phyloP scores from a whole-genome alignment of 2,329 filamentous ascomycete species.

The Diplocarpon rosae region DNA sequence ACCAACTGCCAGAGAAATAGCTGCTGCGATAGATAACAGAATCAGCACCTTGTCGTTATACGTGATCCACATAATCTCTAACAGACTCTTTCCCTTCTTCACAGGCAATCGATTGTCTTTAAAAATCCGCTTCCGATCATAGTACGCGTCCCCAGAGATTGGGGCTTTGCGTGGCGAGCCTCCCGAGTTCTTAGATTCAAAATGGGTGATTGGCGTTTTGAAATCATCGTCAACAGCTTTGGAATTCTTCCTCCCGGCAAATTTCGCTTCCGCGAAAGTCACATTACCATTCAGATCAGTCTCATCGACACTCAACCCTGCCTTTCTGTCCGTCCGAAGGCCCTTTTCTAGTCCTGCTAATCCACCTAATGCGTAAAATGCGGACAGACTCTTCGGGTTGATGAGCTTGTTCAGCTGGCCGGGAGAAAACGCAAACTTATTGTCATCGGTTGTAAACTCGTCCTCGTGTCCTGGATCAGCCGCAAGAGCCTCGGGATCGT shows the following conservation, averaged over 20 bases:
- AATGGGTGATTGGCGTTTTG: conserved; percentile 4
- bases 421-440: conserved; percentile 61
- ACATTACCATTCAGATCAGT: conserved; percentile 49
- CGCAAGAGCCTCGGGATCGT: conserved; percentile 32
- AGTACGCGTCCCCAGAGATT: conserved; percentile 29
- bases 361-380: conserved; percentile 67
- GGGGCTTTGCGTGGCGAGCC: background rate
- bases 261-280: conserved; percentile 51
- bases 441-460: conserved; percentile 56
- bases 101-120: conserved; percentile 58
- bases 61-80: conserved; percentile 65
- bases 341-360: conserved; percentile 63
- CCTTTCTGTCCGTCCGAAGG: conserved; percentile 50
- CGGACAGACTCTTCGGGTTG: conserved; percentile 67
- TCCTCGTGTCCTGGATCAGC: conserved; percentile 63
- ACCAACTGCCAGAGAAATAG: conserved; percentile 64
- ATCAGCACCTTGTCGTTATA: conserved; percentile 76
- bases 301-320: conserved; percentile 64
- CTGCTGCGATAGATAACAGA: conserved; percentile 56
- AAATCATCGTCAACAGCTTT: conserved; percentile 2
- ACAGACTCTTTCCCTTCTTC: conserved; percentile 57
- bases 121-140: conserved; percentile 59
- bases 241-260: conserved; percentile 17
- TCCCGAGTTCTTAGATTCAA: conserved; percentile 14
- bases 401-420: conserved; percentile 67